A percentile compares a stretch with the other conserved stretches of the same genome.
phyloP scores from a whole-genome alignment of 2,329 filamentous ascomycete genomes.

The Phialocephala sp. region DNA sequence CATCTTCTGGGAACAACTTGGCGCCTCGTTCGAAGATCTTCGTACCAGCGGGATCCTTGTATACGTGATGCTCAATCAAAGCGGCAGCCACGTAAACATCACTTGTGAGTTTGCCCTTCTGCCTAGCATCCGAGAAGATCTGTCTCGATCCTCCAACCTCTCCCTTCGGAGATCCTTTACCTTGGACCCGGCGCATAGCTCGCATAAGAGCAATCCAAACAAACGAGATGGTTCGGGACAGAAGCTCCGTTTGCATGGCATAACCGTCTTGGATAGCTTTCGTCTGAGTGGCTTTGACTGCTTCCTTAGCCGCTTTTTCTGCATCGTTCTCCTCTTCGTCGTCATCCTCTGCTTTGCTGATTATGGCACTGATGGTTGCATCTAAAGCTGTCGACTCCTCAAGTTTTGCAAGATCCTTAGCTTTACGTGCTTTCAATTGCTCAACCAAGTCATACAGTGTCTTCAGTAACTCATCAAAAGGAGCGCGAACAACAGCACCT shows the following conservation, averaged over 20 bases:
- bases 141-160: conserved; percentile 71
- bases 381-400: conserved; percentile 53
- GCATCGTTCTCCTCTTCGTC: conserved; percentile 47
- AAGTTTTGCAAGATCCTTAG: conserved; percentile 60
- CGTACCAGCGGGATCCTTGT: conserved; percentile 88
- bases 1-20: conserved; percentile 92
- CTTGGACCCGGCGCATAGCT: conserved; percentile 92
- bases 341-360: conserved; percentile 56
- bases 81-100: conserved; percentile 96
- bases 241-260: conserved; percentile 72
- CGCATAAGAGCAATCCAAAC: conserved; percentile 95
- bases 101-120: conserved; percentile 85
- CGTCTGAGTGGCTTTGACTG: conserved; percentile 64
- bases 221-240: conserved; percentile 87
- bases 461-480: conserved; percentile 82
- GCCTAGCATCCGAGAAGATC: conserved; percentile 87
- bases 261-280: conserved; percentile 69
- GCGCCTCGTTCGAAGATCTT: conserved; percentile 97
- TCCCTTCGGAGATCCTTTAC: conserved; percentile 65
- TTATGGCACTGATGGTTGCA: conserved; percentile 45
- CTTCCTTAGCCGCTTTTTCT: conserved; percentile 42
- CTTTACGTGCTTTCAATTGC: conserved; percentile 69
- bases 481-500: conserved; percentile 71
- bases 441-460: conserved; percentile 87
- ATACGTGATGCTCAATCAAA: conserved; percentile 92